Evolutionary conservation across 148 eudicot genomes (phyloP), one percentile per base, ranked within the genome.

Genomic region (Rheum nobile): DNA sequence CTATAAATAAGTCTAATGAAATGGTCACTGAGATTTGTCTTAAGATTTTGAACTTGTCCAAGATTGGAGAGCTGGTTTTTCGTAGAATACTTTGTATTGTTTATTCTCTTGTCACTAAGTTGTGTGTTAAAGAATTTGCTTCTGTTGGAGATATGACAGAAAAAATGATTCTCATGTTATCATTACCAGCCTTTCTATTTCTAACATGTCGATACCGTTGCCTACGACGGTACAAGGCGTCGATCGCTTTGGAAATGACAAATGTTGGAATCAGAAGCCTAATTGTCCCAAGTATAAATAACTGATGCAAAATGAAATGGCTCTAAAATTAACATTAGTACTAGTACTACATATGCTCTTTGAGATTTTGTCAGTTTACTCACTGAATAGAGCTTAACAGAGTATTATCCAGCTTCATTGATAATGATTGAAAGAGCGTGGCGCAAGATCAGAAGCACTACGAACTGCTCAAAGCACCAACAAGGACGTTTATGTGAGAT

Each of bases 221-320:
- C 41, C 86, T 83, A 42, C 77, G 84, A 48, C 80, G 83, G 72
- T 83, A 87, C 59, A 80, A 71, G 50, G 83, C 78, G 35, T 90
- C 79, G 57, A 80, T 82, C 17, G 84, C 82, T 84, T 82, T 83
- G 46, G 79, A 77, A 81, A 89, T 79, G 77, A 85, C 72, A 74
- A 82, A 85, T 72, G 89, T 71, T 8, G 90, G 91, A 71, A 91
- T 68, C 73, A 91, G 81, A 73, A 91, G 79, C 10, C 85, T 90
- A 44, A 88, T 75, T 39, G 85, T 83, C 75, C 91, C 85, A 75
- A 91, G 72, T 74, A 84, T 75, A 74, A 88, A 71, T 38, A 87
- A 26, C 97, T 91, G 88, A 80, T 80, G 13, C 39, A 35, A 19
- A n/a, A n/a, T 55, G 46, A 29, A 35, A 13, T 8, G 10, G 8